phyloP scores from a whole-genome alignment of 495 filamentous ascomycete species.

The Diplogelasinospora grovesii region DNA sequence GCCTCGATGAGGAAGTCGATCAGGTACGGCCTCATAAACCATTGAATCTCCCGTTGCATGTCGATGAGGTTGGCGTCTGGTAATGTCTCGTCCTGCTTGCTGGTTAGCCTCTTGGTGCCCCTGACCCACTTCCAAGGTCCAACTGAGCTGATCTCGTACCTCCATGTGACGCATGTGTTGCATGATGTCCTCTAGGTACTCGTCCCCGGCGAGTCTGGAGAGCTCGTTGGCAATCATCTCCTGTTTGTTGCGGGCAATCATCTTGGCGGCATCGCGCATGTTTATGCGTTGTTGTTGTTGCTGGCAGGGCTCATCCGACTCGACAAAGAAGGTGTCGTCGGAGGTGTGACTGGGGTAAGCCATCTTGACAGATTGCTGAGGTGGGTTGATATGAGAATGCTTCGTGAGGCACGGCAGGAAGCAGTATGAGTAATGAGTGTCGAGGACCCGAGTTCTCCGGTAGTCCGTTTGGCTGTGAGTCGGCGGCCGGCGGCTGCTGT shows the following conservation, averaged over 20 bases:
- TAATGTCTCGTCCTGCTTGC: conserved; percentile 67
- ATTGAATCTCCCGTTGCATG: conserved; percentile 97
- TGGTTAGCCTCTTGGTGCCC: conserved; percentile 6
- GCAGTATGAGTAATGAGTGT: conserved; percentile 39
- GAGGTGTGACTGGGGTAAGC: conserved; percentile 50
- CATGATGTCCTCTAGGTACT: conserved; percentile 89
- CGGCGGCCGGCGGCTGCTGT: not conserved
- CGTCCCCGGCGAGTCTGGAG: conserved; percentile 70
- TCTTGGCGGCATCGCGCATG: conserved; percentile 64
- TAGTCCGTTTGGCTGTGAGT: conserved; percentile 25
- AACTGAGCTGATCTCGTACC: conserved; percentile 43
- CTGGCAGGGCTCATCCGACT: conserved; percentile 56
- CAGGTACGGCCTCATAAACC: conserved; percentile 98
- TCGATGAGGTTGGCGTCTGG: conserved; percentile 97
- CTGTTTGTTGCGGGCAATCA: conserved; percentile 69
- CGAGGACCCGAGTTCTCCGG: conserved; percentile 45
- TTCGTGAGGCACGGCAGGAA: no score
- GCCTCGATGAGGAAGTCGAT: conserved; percentile 98
- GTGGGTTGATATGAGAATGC: conserved; percentile 6
- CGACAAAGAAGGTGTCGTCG: conserved; percentile 75
- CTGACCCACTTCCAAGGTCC: not conserved
- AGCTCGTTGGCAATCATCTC: conserved; percentile 80
- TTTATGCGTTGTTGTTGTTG: conserved; percentile 34
- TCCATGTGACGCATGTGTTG: conserved; percentile 95
- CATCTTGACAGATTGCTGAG: conserved; percentile 52